Percentiles rank a stretch among this genome's conserved stretches.
phyloP scores from a whole-genome alignment of 164 flowering plant species.

The Vitis rupestris region DNA sequence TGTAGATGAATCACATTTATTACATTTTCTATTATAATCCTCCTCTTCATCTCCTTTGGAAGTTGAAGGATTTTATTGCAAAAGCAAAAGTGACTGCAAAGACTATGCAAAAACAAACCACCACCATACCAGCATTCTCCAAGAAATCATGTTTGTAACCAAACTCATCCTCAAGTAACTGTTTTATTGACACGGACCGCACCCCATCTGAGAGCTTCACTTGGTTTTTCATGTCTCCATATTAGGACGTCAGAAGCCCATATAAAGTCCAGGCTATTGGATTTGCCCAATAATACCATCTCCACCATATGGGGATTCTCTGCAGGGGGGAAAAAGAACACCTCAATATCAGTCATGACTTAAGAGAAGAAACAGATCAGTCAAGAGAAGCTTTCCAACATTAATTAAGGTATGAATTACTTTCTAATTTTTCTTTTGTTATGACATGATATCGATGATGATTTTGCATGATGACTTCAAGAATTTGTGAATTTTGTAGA shows the following conservation, averaged over 20 bases:
- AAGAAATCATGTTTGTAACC: constrained; percentile 77
- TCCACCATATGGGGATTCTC: constrained; percentile 96
- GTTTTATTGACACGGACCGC: constrained; percentile 26
- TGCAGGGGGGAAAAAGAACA: constrained; percentile 20
- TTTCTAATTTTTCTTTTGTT: no score
- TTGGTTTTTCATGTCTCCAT: constrained; percentile 47
- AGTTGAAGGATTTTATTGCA: constrained; percentile 82
- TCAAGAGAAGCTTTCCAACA: no score
- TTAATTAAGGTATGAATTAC: no score
- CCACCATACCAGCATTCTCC: constrained; percentile 59
- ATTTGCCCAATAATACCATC: constrained; percentile 98
- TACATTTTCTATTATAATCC: no score
- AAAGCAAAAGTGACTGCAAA: constrained; percentile 77
- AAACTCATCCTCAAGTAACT: constrained; percentile 46
- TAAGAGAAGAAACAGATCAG: no score
- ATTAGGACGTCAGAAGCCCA: constrained; percentile 81
- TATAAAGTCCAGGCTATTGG: constrained; percentile 89
- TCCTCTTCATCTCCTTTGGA: constrained; percentile 66
- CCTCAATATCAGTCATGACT: no score
- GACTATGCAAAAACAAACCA: constrained; percentile 59
- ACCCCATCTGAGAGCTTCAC: constrained; percentile 65
- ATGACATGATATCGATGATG: no score
- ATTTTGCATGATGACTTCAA: no score
- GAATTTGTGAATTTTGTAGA: no score
- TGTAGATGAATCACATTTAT: no score